Conservation (phyloP, 192 early-diverging fungal genomes). For the Coemansia sp. region DNA sequence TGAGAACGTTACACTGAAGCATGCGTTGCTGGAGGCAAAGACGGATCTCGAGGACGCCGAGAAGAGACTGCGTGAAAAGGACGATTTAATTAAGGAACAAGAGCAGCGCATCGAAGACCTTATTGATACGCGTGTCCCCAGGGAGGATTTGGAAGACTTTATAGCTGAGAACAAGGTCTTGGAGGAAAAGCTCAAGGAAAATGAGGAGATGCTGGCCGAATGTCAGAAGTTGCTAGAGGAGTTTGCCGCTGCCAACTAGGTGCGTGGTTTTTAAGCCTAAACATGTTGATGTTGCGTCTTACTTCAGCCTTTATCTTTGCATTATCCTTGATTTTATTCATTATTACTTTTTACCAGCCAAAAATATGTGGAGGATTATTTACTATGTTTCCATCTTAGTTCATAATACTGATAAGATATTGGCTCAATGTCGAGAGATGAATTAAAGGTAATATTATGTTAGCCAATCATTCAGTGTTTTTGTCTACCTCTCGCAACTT, state of each 20-base stretch:
- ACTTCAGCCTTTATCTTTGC: neutral
- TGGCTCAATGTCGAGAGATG: no score
- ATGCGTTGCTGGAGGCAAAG: constrained; percentile 52
- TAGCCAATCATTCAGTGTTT: no score
- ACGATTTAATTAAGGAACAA: constrained; percentile 45
- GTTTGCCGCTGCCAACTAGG: constrained; percentile 30
- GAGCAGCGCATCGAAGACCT: constrained; percentile 41
- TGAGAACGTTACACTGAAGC: constrained; percentile 38
- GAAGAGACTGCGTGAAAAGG: constrained; percentile 45
- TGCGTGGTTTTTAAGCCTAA: neutral
- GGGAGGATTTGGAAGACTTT: constrained; percentile 48
- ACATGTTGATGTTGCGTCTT: neutral
- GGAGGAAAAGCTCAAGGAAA: constrained; percentile 29
- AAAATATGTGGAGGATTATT: no score
- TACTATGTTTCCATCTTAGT: no score
- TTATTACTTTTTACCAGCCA: neutral
- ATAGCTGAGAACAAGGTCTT: constrained; percentile 27
- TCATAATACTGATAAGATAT: no score
- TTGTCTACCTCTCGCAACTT: no score
- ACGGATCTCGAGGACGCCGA: constrained; percentile 45
- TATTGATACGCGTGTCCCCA: constrained; percentile 47
- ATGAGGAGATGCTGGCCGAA: constrained; percentile 42
- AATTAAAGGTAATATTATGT: no score
- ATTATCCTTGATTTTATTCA: neutral
- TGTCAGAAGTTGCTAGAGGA: constrained; percentile 49